Evolutionary conservation across 163 green algal genomes (phyloP).

Genomic region (Trebouxia gelatinosa): DNA sequence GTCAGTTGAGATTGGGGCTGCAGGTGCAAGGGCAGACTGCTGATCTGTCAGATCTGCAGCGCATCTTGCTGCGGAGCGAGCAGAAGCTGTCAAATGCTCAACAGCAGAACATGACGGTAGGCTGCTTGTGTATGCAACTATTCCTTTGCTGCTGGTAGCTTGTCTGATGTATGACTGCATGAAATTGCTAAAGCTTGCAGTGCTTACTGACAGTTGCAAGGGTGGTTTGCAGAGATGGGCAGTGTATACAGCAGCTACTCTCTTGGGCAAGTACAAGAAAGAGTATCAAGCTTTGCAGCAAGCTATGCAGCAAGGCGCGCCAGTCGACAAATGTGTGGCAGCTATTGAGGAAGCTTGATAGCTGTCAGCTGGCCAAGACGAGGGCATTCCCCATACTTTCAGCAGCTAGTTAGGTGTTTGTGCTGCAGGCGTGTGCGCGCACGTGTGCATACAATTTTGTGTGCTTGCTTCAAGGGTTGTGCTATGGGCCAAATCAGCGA

Average conservation of each 20-base stretch:
- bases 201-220: not conserved
- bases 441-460: no score
- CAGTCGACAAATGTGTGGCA: slow-evolving; percentile 27
- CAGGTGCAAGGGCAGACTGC: slow-evolving; percentile 87
- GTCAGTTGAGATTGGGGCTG: no score
- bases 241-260: slow-evolving; percentile 50
- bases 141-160: not conserved
- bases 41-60: slow-evolving; percentile 90
- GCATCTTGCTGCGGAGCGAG: slow-evolving; percentile 78
- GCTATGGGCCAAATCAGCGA: not conserved
- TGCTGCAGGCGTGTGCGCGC: no score
- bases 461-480: no score
- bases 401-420: no score
- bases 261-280: slow-evolving; percentile 70
- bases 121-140: not conserved
- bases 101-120: slow-evolving; percentile 89
- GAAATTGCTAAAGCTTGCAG: not conserved
- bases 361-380: not conserved
- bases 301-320: slow-evolving; percentile 58
- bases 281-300: slow-evolving; percentile 78
- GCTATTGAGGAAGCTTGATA: slow-evolving; percentile 33
- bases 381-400: no score
- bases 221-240: slow-evolving; percentile 56
- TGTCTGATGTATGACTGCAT: not conserved
- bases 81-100: slow-evolving; percentile 67